These are phyloP conservation scores for Gleditsia sinensis DNA, from an alignment of 306 rosid genomes.

Conservation along the genomic window DNA sequence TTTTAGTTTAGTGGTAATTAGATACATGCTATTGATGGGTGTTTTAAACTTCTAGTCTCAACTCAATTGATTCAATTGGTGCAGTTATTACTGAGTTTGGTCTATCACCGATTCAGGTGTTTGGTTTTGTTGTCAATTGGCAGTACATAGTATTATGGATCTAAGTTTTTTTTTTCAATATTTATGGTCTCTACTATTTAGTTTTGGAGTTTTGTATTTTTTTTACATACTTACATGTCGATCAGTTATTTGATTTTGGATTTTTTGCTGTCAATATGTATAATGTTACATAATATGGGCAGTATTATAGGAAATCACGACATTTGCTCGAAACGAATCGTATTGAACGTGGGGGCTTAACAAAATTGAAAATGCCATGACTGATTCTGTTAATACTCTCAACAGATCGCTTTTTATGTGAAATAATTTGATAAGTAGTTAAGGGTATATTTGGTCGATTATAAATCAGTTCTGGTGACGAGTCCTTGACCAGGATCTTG, in stretches of 20 bases:
- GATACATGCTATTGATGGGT: background rate
- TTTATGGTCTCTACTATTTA: background rate
- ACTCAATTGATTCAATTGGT: background rate
- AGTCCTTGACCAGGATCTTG: background rate
- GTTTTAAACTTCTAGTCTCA: too few relatives aligned
- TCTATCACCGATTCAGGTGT: background rate
- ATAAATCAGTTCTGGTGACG: background rate
- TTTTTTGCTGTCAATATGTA: too few relatives aligned
- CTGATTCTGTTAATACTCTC: too few relatives aligned
- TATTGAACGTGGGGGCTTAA: too few relatives aligned
- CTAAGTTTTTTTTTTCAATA: background rate
- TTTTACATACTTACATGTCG: background rate
- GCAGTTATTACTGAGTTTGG: background rate
- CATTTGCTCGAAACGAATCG: too few relatives aligned
- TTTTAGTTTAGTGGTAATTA: background rate
- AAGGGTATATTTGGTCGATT: background rate
- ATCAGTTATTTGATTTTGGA: background rate
- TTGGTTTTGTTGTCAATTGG: background rate
- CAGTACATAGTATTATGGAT: background rate
- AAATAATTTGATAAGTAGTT: too few relatives aligned
- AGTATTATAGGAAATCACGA: too few relatives aligned
- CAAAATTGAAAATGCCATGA: too few relatives aligned
- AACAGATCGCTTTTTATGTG: background rate
- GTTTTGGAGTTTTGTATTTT: background rate
- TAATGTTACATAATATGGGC: too few relatives aligned